phyloP scores from a whole-genome alignment of 1,284 basidiomycete species.

The Exsudoporus floridanus region DNA sequence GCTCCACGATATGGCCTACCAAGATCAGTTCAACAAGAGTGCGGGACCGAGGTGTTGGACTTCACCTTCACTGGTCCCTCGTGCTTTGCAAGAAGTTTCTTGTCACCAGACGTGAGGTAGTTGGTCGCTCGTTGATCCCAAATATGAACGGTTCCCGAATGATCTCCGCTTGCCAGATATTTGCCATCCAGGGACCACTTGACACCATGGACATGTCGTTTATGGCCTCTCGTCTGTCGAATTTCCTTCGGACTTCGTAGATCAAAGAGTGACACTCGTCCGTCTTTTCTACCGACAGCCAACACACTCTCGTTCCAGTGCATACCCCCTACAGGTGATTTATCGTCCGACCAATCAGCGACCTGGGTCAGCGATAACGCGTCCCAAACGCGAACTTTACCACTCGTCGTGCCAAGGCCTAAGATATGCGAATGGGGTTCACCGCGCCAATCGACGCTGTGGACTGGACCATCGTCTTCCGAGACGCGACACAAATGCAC shows the following conservation, averaged over 20 bases:
- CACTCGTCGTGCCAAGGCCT: constrained; percentile 41
- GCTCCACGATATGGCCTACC: constrained; percentile 85
- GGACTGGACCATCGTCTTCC: constrained; percentile 32
- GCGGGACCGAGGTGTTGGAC: background rate
- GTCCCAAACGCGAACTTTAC: constrained; percentile 45
- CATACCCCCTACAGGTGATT: constrained; percentile 42
- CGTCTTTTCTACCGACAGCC: constrained; percentile 42
- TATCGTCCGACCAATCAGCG: constrained; percentile 38
- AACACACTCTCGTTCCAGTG: constrained; percentile 43
- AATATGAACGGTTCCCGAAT: constrained; percentile 42
- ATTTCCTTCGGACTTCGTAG: constrained; percentile 33
- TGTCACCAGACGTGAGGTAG: constrained; percentile 34
- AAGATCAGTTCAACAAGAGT: constrained; percentile 1
- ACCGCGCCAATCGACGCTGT: constrained; percentile 42
- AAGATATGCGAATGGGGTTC: constrained; percentile 34
- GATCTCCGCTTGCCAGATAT: constrained; percentile 44
- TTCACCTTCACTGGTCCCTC: constrained; percentile 55
- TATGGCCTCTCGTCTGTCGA: constrained; percentile 37
- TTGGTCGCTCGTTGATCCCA: constrained; percentile 46
- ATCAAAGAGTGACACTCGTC: constrained; percentile 42
- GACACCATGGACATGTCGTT: constrained; percentile 44
- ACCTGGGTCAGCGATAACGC: constrained; percentile 30
- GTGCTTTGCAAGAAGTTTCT: constrained; percentile 51
- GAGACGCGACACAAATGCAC: constrained; percentile 41
- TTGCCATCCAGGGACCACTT: constrained; percentile 47